A percentile compares a stretch with the other conserved stretches of the same genome.
These are phyloP conservation scores for Oligophagozyma castellii DNA, from an alignment of 1,139 yeast species.

Conservation along the genomic window DNA sequence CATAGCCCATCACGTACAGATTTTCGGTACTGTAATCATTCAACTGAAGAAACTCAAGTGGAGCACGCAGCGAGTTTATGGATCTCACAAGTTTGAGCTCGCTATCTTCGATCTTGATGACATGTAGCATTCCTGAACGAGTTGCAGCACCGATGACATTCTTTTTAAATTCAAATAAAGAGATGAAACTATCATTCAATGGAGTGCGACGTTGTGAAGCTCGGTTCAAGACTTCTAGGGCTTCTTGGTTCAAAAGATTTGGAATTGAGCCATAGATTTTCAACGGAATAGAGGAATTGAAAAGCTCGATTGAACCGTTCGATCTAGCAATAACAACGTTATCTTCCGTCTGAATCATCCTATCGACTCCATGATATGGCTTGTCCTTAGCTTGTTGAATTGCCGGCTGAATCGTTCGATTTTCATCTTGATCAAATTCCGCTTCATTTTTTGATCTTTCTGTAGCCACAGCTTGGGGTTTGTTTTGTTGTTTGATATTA, in stretches of 20 bases:
- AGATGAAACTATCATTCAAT: conserved; percentile 18
- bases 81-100: conserved; percentile 7
- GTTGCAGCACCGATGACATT: conserved; percentile 26
- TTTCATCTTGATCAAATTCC: no score
- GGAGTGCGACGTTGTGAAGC: conserved; percentile 19
- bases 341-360: conserved; percentile 3
- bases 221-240: conserved; percentile 12
- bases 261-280: no score
- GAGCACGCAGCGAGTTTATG: conserved; percentile 24
- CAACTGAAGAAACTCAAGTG: conserved; percentile 33
- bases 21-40: conserved; percentile 32
- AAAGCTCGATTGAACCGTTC: conserved; percentile 16
- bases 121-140: conserved; percentile 37
- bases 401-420: no score
- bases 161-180: no score
- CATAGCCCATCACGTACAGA: conserved; percentile 39
- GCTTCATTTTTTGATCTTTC: no score
- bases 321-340: conserved; percentile 15
- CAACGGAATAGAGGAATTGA: conserved; percentile 9
- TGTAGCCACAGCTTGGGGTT: no score
- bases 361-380: no score
- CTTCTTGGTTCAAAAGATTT: conserved; percentile 13
- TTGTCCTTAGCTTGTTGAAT: no score
- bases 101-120: conserved; percentile 24
- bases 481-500: no score